phyloP scores from a whole-genome alignment of 495 filamentous ascomycete genomes.

The Emericellopsis terricola region DNA sequence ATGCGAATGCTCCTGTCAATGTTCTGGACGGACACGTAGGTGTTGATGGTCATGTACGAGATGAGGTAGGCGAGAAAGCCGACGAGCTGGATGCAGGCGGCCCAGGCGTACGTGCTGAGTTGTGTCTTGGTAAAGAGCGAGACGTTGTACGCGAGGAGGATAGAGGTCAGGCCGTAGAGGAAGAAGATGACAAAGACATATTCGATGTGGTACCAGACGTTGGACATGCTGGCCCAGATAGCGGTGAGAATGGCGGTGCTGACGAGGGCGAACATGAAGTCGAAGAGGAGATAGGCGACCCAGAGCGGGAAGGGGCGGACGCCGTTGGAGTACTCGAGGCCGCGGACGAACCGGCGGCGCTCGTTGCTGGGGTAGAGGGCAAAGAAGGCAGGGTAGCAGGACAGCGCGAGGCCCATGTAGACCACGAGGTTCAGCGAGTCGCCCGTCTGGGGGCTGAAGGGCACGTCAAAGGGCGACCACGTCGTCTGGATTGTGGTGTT shows the following conservation, averaged over 20 bases:
- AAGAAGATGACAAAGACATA: constrained; percentile 63
- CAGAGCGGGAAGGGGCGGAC: constrained; percentile 55
- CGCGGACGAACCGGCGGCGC: constrained; percentile 55
- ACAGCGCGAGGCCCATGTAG: constrained; percentile 62
- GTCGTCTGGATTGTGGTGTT: constrained; percentile 48
- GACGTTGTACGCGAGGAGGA: constrained; percentile 51
- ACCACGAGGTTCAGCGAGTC: constrained; percentile 60
- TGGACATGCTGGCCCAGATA: constrained; percentile 34
- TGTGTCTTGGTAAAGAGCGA: constrained; percentile 37
- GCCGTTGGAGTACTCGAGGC: constrained; percentile 75
- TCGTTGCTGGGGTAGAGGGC: constrained; percentile 72
- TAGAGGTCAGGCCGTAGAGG: constrained; percentile 56
- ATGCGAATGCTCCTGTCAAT: constrained; percentile 40
- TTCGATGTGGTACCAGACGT: constrained; percentile 54
- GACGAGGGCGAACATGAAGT: constrained; percentile 49
- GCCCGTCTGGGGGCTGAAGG: constrained; percentile 42
- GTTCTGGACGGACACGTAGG: constrained; percentile 41
- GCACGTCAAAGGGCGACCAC: constrained; percentile 52
- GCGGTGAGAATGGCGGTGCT: constrained; percentile 42
- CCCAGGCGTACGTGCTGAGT: constrained; percentile 30
- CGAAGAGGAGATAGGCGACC: constrained; percentile 61
- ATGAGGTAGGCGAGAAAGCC: constrained; percentile 69
- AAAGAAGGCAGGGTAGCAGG: constrained; percentile 68
- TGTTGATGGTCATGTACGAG: constrained; percentile 47
- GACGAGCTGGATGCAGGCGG: constrained; percentile 52